Conservation (phyloP, 441 rosid genomes). For the Gossypium davidsonii region DNA sequence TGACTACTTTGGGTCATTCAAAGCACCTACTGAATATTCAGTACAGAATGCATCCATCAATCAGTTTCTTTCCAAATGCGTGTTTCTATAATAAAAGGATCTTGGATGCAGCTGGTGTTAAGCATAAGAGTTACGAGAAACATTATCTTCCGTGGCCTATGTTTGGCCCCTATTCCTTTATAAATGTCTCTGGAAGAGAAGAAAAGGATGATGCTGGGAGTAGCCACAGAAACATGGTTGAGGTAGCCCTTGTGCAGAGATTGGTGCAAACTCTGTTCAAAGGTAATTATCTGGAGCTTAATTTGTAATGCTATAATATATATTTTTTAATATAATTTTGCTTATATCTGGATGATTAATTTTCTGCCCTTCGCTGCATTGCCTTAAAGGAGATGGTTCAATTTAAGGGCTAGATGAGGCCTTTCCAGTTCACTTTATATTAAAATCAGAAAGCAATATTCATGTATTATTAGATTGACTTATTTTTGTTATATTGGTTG, state of each 20-base stretch:
- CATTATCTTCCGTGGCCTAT: constrained; percentile 28
- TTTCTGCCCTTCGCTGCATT: background rate
- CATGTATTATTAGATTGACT: background rate
- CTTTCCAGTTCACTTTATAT: background rate
- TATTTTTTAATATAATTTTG: background rate
- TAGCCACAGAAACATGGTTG: constrained; percentile 37
- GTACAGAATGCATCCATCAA: constrained; percentile 52
- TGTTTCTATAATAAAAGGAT: constrained; percentile 29
- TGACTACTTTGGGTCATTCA: constrained; percentile 30
- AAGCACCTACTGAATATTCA: constrained; percentile 36
- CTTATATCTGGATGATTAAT: background rate
- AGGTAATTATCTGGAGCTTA: constrained; percentile 20
- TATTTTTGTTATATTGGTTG: background rate
- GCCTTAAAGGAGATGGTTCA: background rate
- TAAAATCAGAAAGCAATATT: background rate
- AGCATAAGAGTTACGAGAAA: constrained; percentile 15
- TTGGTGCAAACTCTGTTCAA: constrained; percentile 22
- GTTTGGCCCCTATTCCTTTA: constrained; percentile 44
- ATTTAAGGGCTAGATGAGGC: no score
- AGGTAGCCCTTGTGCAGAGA: constrained; percentile 33
- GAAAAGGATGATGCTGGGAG: constrained; percentile 20
- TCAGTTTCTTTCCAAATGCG: constrained; percentile 39
- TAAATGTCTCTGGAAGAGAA: constrained; percentile 41
- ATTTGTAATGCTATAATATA: background rate
- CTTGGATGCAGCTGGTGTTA: constrained; percentile 30